Conservation (phyloP, 345 rosid genomes). For the Carallia pectinifolia region DNA sequence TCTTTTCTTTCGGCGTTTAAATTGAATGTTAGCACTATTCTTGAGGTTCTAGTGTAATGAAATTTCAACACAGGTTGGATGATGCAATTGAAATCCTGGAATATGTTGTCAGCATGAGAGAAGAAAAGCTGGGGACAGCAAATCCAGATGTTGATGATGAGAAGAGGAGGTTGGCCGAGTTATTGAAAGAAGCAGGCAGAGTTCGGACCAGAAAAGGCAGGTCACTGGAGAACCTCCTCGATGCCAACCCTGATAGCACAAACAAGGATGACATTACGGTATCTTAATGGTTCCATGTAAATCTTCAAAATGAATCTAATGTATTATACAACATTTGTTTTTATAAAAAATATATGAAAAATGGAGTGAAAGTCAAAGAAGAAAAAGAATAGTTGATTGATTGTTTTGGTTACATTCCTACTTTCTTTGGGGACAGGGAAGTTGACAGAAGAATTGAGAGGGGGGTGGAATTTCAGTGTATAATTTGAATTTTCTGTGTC, state of each 20-base stretch:
- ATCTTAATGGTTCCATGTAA: conserved; percentile 18
- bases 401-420: too few species aligned
- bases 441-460: too few species aligned
- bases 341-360: too few species aligned
- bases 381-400: too few species aligned
- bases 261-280: conserved; percentile 38
- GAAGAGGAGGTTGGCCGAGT: conserved; percentile 73
- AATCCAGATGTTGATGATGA: conserved; percentile 87
- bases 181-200: conserved; percentile 79
- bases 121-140: conserved; percentile 91
- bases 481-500: too few species aligned
- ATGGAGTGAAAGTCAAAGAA: too few species aligned
- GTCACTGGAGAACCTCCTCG: conserved; percentile 82
- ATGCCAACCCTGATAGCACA: conserved; percentile 38
- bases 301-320: conserved; percentile 21
- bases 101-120: conserved; percentile 67
- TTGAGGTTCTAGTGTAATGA: conserved; percentile 3
- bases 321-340: conserved; percentile 34
- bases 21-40: not conserved
- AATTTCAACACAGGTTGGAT: conserved; percentile 57
- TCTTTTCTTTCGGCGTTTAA: not conserved
- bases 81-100: conserved; percentile 75
- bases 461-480: too few species aligned
- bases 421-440: too few species aligned
- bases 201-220: conserved; percentile 62